A percentile compares a stretch with the other conserved stretches of the same genome.
These are phyloP conservation scores for Magnolia officinalis DNA, from an alignment of 164 flowering plant species.

Conservation along the genomic window DNA sequence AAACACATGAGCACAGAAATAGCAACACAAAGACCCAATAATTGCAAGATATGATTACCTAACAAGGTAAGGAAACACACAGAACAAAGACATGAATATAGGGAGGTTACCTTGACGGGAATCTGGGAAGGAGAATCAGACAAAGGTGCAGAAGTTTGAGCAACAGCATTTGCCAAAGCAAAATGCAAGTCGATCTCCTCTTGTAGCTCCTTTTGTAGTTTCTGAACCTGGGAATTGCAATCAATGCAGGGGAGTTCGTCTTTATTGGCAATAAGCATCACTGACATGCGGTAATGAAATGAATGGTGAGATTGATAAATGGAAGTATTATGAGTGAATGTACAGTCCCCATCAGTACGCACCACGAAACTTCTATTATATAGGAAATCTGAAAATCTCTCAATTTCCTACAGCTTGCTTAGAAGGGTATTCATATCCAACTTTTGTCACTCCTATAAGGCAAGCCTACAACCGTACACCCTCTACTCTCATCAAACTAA, in stretches of 20 bases:
- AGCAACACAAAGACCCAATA: neutral
- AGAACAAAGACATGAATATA: neutral
- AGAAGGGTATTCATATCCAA: too few relatives aligned
- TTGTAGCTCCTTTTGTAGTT: conserved; percentile 32
- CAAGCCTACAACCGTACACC: too few relatives aligned
- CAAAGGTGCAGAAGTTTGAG: conserved; percentile 21
- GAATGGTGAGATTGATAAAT: neutral
- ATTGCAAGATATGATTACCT: neutral
- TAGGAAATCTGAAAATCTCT: too few relatives aligned
- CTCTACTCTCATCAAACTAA: too few relatives aligned
- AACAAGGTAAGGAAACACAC: neutral
- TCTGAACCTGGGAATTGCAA: conserved; percentile 22
- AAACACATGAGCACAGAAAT: neutral
- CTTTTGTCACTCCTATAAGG: too few relatives aligned
- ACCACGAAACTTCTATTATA: too few relatives aligned
- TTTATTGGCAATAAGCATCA: neutral
- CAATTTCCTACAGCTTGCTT: too few relatives aligned
- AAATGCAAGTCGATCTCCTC: conserved; percentile 36
- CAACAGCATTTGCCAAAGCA: conserved; percentile 33
- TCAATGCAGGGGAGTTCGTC: neutral
- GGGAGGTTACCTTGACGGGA: conserved; percentile 29
- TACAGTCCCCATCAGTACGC: too few relatives aligned
- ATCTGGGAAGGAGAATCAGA: conserved; percentile 19
- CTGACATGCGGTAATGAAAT: neutral
- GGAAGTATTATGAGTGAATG: too few relatives aligned